Percentiles rank a stretch among this genome's conserved stretches.
These are phyloP conservation scores for Pichia sp. DNA, from an alignment of 1,139 yeast species.

Conservation along the genomic window DNA sequence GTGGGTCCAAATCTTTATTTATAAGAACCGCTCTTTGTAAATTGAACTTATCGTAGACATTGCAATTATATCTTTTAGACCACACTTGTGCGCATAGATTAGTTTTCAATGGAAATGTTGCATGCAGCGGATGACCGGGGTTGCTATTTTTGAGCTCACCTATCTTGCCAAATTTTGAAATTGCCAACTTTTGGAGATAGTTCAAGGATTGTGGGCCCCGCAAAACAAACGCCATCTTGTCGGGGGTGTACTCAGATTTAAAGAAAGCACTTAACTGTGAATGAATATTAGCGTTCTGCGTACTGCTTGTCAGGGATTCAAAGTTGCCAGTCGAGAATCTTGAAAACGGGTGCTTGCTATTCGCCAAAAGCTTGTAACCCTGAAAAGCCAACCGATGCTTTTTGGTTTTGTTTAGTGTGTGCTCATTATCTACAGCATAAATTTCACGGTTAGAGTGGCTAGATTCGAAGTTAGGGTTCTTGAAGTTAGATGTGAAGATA, in stretches of 20 bases:
- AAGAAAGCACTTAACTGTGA: slow-evolving; percentile 33
- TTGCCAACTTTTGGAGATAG: slow-evolving; percentile 47
- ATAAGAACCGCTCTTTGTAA: slow-evolving; percentile 21
- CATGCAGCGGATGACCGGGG: background rate
- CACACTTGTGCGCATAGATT: slow-evolving; percentile 19
- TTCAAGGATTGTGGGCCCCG: slow-evolving; percentile 63
- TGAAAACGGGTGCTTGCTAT: slow-evolving; percentile 39
- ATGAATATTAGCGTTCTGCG: slow-evolving; percentile 25
- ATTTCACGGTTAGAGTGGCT: slow-evolving; percentile 46
- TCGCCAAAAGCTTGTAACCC: slow-evolving; percentile 49
- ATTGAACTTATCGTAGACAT: slow-evolving; percentile 11
- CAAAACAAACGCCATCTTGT: slow-evolving; percentile 52
- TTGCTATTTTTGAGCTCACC: slow-evolving; percentile 1
- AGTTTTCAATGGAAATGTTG: background rate
- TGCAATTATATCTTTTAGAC: slow-evolving; percentile 16
- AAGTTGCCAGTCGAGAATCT: slow-evolving; percentile 46
- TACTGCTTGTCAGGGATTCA: slow-evolving; percentile 31
- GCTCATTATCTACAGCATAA: slow-evolving; percentile 61
- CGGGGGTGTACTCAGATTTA: slow-evolving; percentile 32
- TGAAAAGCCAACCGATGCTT: slow-evolving; percentile 50
- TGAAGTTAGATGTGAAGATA: slow-evolving; percentile 51
- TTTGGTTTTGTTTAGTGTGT: slow-evolving; percentile 43
- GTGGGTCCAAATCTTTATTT: slow-evolving; percentile 15
- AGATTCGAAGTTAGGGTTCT: slow-evolving; percentile 46
- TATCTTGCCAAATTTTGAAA: slow-evolving; percentile 35